Evolutionary conservation across 768 basidiomycete genomes (phyloP).

Genomic region (Amanita inopinata): DNA sequence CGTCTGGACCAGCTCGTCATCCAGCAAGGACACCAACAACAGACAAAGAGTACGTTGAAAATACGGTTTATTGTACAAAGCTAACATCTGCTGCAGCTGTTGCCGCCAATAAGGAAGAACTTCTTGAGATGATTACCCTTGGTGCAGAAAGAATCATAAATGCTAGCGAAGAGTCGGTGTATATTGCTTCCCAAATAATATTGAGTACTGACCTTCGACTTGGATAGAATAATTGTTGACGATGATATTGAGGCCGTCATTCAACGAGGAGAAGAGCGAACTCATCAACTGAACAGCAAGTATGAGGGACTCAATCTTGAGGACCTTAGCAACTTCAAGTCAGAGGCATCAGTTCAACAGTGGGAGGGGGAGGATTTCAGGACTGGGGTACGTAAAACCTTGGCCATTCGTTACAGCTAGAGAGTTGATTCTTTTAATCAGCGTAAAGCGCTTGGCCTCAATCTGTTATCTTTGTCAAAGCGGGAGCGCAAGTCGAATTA

Average conservation of each 20-base stretch:
- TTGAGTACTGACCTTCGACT: neutral
- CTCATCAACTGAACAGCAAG: slow-evolving; percentile 78
- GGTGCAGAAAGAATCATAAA: slow-evolving; percentile 97
- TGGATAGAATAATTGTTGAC: slow-evolving; percentile 56
- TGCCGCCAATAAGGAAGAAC: slow-evolving; percentile 89
- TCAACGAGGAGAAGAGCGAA: slow-evolving; percentile 81
- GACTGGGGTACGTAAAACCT: slow-evolving; percentile 55
- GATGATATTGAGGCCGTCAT: slow-evolving; percentile 96
- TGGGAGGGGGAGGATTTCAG: slow-evolving; percentile 97
- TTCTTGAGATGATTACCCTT: slow-evolving; percentile 96
- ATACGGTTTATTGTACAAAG: neutral
- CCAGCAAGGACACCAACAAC: slow-evolving; percentile 84
- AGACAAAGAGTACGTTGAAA: slow-evolving; percentile 54
- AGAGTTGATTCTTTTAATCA: no score
- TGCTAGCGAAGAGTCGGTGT: slow-evolving; percentile 54
- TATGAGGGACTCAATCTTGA: slow-evolving; percentile 92
- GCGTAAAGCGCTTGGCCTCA: slow-evolving; percentile 64
- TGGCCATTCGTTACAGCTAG: no score
- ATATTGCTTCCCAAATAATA: neutral
- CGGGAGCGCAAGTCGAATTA: slow-evolving; percentile 92
- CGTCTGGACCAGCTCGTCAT: slow-evolving; percentile 94
- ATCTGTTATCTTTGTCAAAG: slow-evolving; percentile 81
- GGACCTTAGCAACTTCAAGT: slow-evolving; percentile 94
- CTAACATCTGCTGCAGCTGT: slow-evolving; percentile 32
- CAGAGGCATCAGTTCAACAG: slow-evolving; percentile 81